Evolutionary conservation across 129 eudicot genomes (phyloP).

Genomic region (Flaveria linearis): DNA sequence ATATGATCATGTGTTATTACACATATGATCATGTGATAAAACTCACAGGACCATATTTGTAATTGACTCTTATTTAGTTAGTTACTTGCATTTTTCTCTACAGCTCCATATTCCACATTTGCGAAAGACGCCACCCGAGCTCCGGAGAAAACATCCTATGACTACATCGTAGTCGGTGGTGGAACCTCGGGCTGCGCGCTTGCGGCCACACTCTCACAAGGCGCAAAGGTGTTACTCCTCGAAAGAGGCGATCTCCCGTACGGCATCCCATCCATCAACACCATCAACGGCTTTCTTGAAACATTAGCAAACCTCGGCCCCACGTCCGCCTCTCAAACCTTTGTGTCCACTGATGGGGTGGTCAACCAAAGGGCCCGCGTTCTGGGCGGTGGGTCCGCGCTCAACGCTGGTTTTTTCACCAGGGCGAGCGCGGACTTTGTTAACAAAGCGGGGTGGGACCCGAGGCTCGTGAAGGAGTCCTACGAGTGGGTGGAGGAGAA

Average conservation of each 20-base stretch:
- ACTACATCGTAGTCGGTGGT: constrained; percentile 84
- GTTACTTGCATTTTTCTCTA: not conserved
- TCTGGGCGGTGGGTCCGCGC: constrained; percentile 75
- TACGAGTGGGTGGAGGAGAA: constrained; percentile 75
- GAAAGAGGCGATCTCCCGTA: constrained; percentile 85
- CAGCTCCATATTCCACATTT: constrained; percentile 83
- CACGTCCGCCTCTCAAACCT: constrained; percentile 58
- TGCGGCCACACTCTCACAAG: constrained; percentile 75
- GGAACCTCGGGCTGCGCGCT: constrained; percentile 91
- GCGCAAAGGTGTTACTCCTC: constrained; percentile 56
- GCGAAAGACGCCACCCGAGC: constrained; percentile 64
- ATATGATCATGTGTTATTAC: too few relatives aligned
- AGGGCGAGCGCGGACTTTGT: constrained; percentile 54
- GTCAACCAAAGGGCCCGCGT: constrained; percentile 77
- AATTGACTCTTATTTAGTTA: too few relatives aligned
- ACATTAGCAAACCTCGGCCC: constrained; percentile 61
- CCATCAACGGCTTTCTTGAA: constrained; percentile 43
- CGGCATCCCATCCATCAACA: constrained; percentile 44
- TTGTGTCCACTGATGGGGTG: constrained; percentile 84
- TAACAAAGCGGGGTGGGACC: constrained; percentile 53
- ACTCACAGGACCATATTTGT: too few relatives aligned
- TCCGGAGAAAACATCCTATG: constrained; percentile 44
- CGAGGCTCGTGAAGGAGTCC: constrained; percentile 50
- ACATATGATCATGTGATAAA: too few relatives aligned
- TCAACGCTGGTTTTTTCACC: constrained; percentile 84